phyloP scores from a whole-genome alignment of 306 rosid genomes.

The Parietaria judaica region DNA sequence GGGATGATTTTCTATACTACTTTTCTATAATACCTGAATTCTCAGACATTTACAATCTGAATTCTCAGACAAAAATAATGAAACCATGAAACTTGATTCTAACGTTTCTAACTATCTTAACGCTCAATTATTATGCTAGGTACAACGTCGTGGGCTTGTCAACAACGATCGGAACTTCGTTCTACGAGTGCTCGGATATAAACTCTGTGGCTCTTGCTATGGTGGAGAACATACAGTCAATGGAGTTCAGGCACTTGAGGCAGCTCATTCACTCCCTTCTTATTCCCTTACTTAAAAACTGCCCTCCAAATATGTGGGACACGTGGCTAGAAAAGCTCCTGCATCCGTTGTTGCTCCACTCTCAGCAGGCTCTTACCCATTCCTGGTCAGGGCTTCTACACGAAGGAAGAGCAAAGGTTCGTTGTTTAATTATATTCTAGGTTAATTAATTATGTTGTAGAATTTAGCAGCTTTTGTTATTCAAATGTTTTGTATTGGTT shows the following conservation, averaged over 20 bases:
- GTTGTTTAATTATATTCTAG: too few relatives aligned
- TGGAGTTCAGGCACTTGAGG: slow-evolving; percentile 94
- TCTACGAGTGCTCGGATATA: slow-evolving; percentile 65
- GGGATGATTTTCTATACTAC: too few relatives aligned
- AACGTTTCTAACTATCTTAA: neutral
- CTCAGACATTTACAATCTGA: too few relatives aligned
- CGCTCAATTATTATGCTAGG: slow-evolving; percentile 28
- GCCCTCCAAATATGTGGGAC: slow-evolving; percentile 85
- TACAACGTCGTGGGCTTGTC: slow-evolving; percentile 92
- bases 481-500: too few relatives aligned
- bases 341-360: slow-evolving; percentile 63
- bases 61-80: too few relatives aligned
- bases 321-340: slow-evolving; percentile 83
- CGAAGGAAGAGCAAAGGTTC: slow-evolving; percentile 74
- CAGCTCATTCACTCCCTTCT: slow-evolving; percentile 80
- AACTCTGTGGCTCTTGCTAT: slow-evolving; percentile 62
- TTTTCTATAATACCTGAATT: too few relatives aligned
- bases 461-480: too few relatives aligned
- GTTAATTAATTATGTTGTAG: too few relatives aligned
- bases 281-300: slow-evolving; percentile 71
- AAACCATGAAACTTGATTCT: too few relatives aligned
- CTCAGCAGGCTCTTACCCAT: slow-evolving; percentile 59
- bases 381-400: slow-evolving; percentile 85
- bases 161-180: slow-evolving; percentile 67
- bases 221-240: slow-evolving; percentile 84